Percentiles rank a stretch among this genome's conserved stretches.
These are phyloP conservation scores for Boletus vinaceobasis DNA, from an alignment of 768 basidiomycete species.

Conservation along the genomic window DNA sequence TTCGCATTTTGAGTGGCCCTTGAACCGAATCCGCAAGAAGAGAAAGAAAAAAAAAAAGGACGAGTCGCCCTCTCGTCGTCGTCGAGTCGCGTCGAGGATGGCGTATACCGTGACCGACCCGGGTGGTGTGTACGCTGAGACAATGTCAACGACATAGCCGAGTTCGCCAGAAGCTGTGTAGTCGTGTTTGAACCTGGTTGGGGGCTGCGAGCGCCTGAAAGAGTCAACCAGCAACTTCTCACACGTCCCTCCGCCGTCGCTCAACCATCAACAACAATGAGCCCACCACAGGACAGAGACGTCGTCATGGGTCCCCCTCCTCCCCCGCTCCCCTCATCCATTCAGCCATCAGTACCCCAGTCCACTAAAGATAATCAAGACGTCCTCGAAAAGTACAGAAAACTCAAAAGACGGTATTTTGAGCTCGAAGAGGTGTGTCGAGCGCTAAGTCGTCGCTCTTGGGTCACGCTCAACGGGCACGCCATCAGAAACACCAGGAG, in stretches of 20 bases:
- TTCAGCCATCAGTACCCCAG: constrained; percentile 28
- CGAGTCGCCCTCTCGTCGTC: background rate
- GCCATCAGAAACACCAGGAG: constrained; percentile 56
- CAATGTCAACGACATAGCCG: constrained; percentile 7
- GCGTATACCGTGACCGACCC: too few species aligned
- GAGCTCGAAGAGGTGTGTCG: constrained; percentile 67
- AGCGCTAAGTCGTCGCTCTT: background rate
- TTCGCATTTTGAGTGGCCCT: background rate
- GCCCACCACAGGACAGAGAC: constrained; percentile 44
- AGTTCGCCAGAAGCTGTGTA: constrained; percentile 25
- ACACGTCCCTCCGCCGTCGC: constrained; percentile 13
- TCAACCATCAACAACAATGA: constrained; percentile 34
- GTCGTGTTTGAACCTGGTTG: constrained; percentile 35
- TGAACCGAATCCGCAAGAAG: background rate
- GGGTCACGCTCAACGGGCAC: background rate
- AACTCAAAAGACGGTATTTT: constrained; percentile 61
- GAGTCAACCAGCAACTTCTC: constrained; percentile 21
- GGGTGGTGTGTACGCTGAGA: background rate
- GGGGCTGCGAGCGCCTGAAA: constrained; percentile 23
- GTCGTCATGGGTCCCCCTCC: constrained; percentile 51
- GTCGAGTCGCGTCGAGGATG: too few species aligned
- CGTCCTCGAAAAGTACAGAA: constrained; percentile 58
- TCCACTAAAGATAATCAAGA: constrained; percentile 42
- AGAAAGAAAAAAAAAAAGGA: background rate
- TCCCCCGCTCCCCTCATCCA: constrained; percentile 31